Percentiles rank a stretch among this genome's conserved stretches.
phyloP scores from a whole-genome alignment of 106 monocot genomes.

The Vanilla planifolia region DNA sequence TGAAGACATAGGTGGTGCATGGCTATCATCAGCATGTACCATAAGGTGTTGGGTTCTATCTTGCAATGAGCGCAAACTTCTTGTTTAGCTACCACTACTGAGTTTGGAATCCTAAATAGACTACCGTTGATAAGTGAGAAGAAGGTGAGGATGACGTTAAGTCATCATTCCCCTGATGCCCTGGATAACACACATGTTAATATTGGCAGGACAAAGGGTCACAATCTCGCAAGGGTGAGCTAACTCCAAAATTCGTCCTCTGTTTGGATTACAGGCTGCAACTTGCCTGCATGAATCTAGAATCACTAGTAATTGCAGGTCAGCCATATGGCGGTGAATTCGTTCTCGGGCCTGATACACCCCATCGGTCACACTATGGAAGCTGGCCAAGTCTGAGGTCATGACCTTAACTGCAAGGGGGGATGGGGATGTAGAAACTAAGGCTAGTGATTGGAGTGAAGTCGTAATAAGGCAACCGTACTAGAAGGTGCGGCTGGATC shows the following conservation, averaged over 20 bases:
- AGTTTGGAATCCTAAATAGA: neutral
- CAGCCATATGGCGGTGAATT: slow-evolving; percentile 12
- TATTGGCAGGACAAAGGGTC: slow-evolving; percentile 2
- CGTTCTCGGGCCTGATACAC: slow-evolving; percentile 11
- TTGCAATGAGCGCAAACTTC: neutral
- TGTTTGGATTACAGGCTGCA: slow-evolving; percentile 7
- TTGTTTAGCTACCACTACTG: neutral
- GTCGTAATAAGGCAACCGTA: no score
- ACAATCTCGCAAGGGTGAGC: neutral
- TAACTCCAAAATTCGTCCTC: slow-evolving; percentile 10
- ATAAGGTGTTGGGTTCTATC: no score
- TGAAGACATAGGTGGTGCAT: no score
- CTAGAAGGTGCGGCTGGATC: neutral
- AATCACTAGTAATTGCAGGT: slow-evolving; percentile 13
- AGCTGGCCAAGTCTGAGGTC: no score
- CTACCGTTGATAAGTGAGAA: neutral
- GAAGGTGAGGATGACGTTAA: no score
- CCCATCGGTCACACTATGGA: neutral
- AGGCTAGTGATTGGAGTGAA: no score
- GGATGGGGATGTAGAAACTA: no score
- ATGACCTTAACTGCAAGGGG: no score
- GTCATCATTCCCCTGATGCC: no score
- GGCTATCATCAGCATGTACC: no score
- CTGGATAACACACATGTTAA: neutral
- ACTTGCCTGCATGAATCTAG: slow-evolving; percentile 8